phyloP scores from a whole-genome alignment of 73 alveolate genomes.

The Paramecium bursaria region DNA sequence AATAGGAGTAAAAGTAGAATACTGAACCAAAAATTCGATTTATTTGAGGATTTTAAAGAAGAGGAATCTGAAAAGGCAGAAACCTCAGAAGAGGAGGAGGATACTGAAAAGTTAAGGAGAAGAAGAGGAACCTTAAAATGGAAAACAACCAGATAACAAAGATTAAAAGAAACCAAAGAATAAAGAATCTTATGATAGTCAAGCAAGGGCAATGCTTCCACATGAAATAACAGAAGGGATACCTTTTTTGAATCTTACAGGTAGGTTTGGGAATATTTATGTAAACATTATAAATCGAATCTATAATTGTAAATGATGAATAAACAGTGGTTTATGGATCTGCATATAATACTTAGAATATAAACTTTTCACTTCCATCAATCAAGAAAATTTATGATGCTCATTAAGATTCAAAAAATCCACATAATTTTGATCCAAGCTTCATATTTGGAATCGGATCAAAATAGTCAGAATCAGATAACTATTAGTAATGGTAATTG shows the following conservation, averaged over 20 bases:
- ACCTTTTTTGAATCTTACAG: neutral
- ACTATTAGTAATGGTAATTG: neutral
- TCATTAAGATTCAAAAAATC: neutral
- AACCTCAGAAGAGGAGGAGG: too few species aligned
- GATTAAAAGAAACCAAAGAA: neutral
- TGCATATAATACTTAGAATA: neutral
- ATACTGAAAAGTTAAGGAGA: neutral
- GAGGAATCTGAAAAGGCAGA: too few species aligned
- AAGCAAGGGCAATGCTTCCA: neutral
- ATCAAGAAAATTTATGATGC: neutral
- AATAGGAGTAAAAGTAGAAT: too few species aligned
- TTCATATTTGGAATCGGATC: neutral
- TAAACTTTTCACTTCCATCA: neutral
- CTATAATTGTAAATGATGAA: too few species aligned
- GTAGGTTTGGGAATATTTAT: neutral
- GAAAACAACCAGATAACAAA: neutral
- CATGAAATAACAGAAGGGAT: neutral
- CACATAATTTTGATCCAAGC: neutral
- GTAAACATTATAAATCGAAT: neutral
- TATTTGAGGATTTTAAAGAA: too few species aligned
- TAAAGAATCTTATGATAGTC: too few species aligned
- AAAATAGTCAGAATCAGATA: neutral
- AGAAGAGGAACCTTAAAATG: neutral
- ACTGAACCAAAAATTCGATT: too few species aligned
- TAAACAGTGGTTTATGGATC: neutral